Percentiles rank a stretch among this genome's conserved stretches.
Evolutionary conservation across 495 filamentous ascomycete genomes (phyloP).

Genomic region (Penicillium coprophilum): DNA sequence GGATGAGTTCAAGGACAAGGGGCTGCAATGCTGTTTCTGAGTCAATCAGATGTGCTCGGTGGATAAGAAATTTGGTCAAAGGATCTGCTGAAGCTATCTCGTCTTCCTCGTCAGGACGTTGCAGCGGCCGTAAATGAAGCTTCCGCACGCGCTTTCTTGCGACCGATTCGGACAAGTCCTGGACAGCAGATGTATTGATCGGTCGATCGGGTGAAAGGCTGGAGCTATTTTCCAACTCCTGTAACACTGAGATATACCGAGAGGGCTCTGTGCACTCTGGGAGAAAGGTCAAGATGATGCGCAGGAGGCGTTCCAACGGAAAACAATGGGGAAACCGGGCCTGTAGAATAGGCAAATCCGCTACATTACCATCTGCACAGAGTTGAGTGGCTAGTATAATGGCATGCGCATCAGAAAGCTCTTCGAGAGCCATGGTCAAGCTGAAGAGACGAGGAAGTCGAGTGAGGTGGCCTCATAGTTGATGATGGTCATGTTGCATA

Average conservation of each 20-base stretch:
- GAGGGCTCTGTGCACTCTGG: slow-evolving; percentile 71
- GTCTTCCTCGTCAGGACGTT: slow-evolving; percentile 46
- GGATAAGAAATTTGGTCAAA: slow-evolving; percentile 70
- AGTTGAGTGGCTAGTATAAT: slow-evolving; percentile 49
- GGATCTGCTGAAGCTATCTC: slow-evolving; percentile 50
- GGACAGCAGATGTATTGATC: slow-evolving; percentile 60
- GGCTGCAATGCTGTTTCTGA: slow-evolving; percentile 72
- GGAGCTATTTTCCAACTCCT: slow-evolving; percentile 50
- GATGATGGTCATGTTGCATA: slow-evolving; percentile 29
- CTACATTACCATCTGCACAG: slow-evolving; percentile 56
- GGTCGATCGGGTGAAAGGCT: slow-evolving; percentile 25
- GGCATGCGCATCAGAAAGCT: slow-evolving; percentile 47
- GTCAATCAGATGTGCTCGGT: slow-evolving; percentile 74
- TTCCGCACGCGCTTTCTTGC: slow-evolving; percentile 69
- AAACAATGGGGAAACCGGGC: slow-evolving; percentile 58
- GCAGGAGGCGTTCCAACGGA: slow-evolving; percentile 65
- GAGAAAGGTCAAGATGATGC: slow-evolving; percentile 81
- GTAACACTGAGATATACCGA: slow-evolving; percentile 60
- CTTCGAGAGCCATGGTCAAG: slow-evolving; percentile 41
- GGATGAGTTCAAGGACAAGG: slow-evolving; percentile 67
- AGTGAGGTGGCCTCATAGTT: slow-evolving; percentile 27
- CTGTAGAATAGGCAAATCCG: slow-evolving; percentile 60
- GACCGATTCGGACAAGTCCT: slow-evolving; percentile 60
- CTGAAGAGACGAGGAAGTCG: slow-evolving; percentile 8
- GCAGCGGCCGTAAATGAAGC: slow-evolving; percentile 65